Evolutionary conservation across 2,329 filamentous ascomycete genomes (phyloP).

Genomic region (Shiraia bambusicola): DNA sequence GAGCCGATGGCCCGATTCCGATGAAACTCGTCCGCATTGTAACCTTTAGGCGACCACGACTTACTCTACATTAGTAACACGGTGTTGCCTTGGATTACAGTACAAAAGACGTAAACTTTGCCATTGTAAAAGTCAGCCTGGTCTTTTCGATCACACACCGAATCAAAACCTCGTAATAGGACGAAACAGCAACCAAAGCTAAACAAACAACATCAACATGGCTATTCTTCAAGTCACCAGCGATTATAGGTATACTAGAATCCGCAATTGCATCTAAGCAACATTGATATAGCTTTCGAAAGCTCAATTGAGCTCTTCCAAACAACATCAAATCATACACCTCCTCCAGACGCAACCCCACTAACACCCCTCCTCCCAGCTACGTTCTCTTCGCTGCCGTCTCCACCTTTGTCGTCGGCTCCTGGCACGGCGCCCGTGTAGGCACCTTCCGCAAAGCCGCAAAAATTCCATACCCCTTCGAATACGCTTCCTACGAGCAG

Average conservation of each 20-base stretch:
- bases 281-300: background rate
- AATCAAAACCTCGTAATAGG: no score
- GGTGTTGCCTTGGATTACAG: background rate
- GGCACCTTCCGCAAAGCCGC: slow-evolving; percentile 52
- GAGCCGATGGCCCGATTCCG: slow-evolving; percentile 15
- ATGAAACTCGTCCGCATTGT: slow-evolving; percentile 28
- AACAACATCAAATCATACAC: background rate
- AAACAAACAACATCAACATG: slow-evolving; percentile 17
- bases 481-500: slow-evolving; percentile 59
- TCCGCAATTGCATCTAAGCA: no score
- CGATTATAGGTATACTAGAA: slow-evolving; percentile 34
- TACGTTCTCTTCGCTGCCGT: slow-evolving; percentile 58
- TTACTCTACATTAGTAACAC: background rate
- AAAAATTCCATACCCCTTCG: slow-evolving; percentile 59
- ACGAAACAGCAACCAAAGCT: background rate
- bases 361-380: slow-evolving; percentile 42
- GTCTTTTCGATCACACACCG: background rate
- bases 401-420: slow-evolving; percentile 56
- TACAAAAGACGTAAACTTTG: background rate
- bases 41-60: background rate
- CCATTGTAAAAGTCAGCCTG: background rate
- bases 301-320: slow-evolving; percentile 1
- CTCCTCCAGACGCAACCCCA: background rate
- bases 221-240: slow-evolving; percentile 26
- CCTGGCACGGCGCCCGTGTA: slow-evolving; percentile 54